Base-by-base conservation (phyloP, 2,329 filamentous ascomycete genomes). In the Venturia nashicola region DNA sequence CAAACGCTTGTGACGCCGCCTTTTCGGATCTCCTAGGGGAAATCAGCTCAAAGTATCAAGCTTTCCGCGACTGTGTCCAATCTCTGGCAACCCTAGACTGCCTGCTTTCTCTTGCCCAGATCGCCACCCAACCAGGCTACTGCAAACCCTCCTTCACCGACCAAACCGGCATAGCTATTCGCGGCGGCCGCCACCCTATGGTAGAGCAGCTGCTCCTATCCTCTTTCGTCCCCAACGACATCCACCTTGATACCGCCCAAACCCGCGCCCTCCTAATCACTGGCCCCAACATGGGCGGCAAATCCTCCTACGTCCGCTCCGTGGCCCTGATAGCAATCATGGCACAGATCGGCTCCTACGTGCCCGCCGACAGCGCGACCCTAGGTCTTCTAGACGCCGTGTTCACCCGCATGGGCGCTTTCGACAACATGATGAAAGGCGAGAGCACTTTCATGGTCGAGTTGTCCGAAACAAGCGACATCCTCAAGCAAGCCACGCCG, bases 391-490 rank as follows among this genome's bases (percentile, higher is more conserved):
- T 93, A 44, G 94, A 99, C 74, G 91, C 91, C 6, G 90, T 99
- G 59, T 90, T 93, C 78, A 97, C 94, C 0, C 89, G 94, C 68
- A 97, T 97, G 85, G 94, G 94, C 62, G 94, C 94, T 3, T 90
- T 89, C 69, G 94, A 99, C 76, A 97, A 97, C 73, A 90, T 99
- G 77, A 89, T 97, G 73, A 88, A 90, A 3, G 91, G 91, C 70
- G 94, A 99, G 76, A 90, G 85, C 32, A 99, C 94, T 16, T 99
- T 99, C 77, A 97, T 97, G 91, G 92, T 99, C 63, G 94, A 99
- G 73, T 84, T 99, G 2, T 91, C 87, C 43, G 94, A 99, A 75
- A 97, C 94, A 1, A 86, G 89, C 1, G 86, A 91, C 66, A 97
- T 99, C 69, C 82, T 99, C 34, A 93, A 94, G 71, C 85, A 90